phyloP scores from a whole-genome alignment of 495 filamentous ascomycete species.

The Hypoxylon lenormandii region DNA sequence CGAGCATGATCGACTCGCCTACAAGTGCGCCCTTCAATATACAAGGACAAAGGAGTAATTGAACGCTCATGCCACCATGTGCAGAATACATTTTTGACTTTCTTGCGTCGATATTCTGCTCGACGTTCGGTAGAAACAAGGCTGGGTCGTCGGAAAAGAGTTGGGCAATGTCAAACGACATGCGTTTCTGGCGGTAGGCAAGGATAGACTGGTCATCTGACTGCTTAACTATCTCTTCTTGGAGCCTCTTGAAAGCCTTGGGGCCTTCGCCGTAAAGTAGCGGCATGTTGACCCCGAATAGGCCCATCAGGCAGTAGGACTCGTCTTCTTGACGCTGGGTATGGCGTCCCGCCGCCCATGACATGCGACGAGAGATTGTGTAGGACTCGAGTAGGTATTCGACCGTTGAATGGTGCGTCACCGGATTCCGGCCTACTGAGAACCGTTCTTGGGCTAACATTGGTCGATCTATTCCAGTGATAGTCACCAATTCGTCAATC shows the following conservation, averaged over 20 bases:
- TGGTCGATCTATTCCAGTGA: too few relatives aligned
- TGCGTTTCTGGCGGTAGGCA: not conserved
- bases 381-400: slow-evolving; percentile 11
- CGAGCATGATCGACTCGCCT: too few relatives aligned
- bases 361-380: slow-evolving; percentile 43
- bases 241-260: slow-evolving; percentile 52
- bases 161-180: too few relatives aligned
- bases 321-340: slow-evolving; percentile 53
- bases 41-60: too few relatives aligned
- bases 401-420: not conserved
- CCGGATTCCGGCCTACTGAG: too few relatives aligned
- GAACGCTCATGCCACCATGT: too few relatives aligned
- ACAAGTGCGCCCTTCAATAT: too few relatives aligned
- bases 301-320: slow-evolving; percentile 55
- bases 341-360: slow-evolving; percentile 49
- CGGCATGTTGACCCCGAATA: slow-evolving; percentile 58
- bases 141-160: too few relatives aligned
- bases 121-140: too few relatives aligned
- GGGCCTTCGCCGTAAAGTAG: slow-evolving; percentile 57
- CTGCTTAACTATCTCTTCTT: slow-evolving; percentile 51
- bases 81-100: too few relatives aligned
- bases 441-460: too few relatives aligned
- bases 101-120: too few relatives aligned
- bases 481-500: not conserved
- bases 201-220: slow-evolving; percentile 38